Evolutionary conservation across 78 protist species (phyloP).

Genomic region (Acrasis kona): DNA sequence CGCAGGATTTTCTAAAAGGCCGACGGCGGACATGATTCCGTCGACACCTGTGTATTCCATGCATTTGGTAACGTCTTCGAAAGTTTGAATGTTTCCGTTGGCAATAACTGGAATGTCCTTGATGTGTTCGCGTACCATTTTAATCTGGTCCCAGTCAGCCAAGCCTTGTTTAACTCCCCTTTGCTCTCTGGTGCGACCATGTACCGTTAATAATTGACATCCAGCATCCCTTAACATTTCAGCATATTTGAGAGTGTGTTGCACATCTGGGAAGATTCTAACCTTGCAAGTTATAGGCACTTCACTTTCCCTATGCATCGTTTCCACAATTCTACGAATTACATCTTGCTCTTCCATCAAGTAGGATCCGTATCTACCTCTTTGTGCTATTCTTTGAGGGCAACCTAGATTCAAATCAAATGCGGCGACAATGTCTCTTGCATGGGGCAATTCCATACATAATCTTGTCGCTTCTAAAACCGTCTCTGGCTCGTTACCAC

Average conservation of each 20-base stretch:
- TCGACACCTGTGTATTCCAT: slow-evolving; percentile 40
- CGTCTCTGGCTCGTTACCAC: slow-evolving; percentile 66
- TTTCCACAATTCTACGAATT: slow-evolving; percentile 12
- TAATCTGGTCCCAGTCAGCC: slow-evolving; percentile 48
- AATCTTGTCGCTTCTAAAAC: slow-evolving; percentile 45
- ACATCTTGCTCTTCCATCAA: slow-evolving; percentile 48
- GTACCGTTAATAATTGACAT: slow-evolving; percentile 37
- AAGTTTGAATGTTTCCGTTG: slow-evolving; percentile 48
- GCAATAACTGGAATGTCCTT: slow-evolving; percentile 53
- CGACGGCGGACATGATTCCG: slow-evolving; percentile 63
- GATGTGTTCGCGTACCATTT: not conserved
- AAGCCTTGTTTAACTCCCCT: slow-evolving; percentile 38
- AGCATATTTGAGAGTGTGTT: slow-evolving; percentile 40
- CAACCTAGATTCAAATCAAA: slow-evolving; percentile 70
- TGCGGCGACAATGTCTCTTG: slow-evolving; percentile 20
- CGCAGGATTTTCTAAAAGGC: slow-evolving; percentile 38
- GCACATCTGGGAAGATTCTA: slow-evolving; percentile 21
- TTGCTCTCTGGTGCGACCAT: slow-evolving; percentile 55
- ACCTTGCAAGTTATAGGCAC: slow-evolving; percentile 62
- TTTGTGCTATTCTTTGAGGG: slow-evolving; percentile 55
- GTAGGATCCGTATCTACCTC: slow-evolving; percentile 58
- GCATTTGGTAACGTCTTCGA: slow-evolving; percentile 25
- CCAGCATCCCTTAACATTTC: slow-evolving; percentile 49
- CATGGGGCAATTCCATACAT: not conserved
- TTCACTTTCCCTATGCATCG: not conserved